These are phyloP conservation scores for Aspergillus sp. DNA, from an alignment of 2,329 filamentous ascomycete species.

Conservation along the genomic window DNA sequence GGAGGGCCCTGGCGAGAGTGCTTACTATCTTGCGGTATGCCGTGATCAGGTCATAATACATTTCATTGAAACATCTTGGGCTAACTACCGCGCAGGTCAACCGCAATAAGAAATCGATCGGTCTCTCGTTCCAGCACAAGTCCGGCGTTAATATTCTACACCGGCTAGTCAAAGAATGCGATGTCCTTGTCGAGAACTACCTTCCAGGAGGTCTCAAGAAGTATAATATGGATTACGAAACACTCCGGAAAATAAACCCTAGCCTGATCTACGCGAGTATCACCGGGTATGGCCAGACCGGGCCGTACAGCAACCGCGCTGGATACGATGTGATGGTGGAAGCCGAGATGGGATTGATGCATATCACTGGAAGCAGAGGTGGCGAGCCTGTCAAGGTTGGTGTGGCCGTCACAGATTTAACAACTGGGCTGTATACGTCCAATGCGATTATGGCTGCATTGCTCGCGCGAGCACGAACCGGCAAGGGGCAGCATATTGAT, in stretches of 20 bases:
- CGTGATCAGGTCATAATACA: not conserved
- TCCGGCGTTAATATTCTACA: slow-evolving; percentile 85
- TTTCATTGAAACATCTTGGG: not conserved
- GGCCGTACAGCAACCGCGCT: slow-evolving; percentile 80
- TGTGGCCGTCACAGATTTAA: slow-evolving; percentile 93
- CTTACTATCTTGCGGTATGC: slow-evolving; percentile 85
- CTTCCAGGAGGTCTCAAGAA: slow-evolving; percentile 86
- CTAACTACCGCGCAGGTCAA: slow-evolving; percentile 64
- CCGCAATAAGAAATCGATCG: slow-evolving; percentile 94
- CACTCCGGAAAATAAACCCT: slow-evolving; percentile 78
- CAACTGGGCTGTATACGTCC: slow-evolving; percentile 90
- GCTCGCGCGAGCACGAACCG: slow-evolving; percentile 70
- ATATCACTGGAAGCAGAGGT: slow-evolving; percentile 87
- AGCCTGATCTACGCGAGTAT: slow-evolving; percentile 90
- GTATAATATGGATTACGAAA: slow-evolving; percentile 86
- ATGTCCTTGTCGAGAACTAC: slow-evolving; percentile 96
- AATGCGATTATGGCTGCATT: slow-evolving; percentile 95
- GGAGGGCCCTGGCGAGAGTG: slow-evolving; percentile 77
- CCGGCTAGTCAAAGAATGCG: slow-evolving; percentile 77
- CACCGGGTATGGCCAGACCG: slow-evolving; percentile 94
- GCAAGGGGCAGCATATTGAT: slow-evolving; percentile 88
- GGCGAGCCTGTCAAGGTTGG: slow-evolving; percentile 95
- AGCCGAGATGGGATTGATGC: slow-evolving; percentile 97
- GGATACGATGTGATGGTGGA: slow-evolving; percentile 99
- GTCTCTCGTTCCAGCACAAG: slow-evolving; percentile 82